These are phyloP conservation scores for Fusarium sp. DNA, from an alignment of 2,329 filamentous ascomycete genomes.

Conservation along the genomic window DNA sequence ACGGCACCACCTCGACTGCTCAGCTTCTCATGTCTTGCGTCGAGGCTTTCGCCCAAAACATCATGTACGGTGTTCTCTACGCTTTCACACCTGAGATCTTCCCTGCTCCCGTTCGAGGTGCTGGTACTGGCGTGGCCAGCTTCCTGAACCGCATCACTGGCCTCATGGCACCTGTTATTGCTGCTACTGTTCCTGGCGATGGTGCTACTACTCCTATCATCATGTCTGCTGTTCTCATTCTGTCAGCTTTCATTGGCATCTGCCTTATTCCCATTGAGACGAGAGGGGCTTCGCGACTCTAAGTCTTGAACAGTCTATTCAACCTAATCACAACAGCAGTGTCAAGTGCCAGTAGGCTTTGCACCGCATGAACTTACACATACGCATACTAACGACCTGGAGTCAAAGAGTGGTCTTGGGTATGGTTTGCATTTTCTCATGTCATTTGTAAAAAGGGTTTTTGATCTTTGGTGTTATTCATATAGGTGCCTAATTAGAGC, in stretches of 20 bases:
- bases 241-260: constrained; percentile 73
- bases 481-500: constrained; percentile 23
- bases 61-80: constrained; percentile 84
- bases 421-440: constrained; percentile 31
- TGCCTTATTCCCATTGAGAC: constrained; percentile 75
- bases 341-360: constrained; percentile 1
- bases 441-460: constrained; percentile 22
- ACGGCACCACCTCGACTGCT: constrained; percentile 68
- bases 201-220: constrained; percentile 72
- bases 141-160: constrained; percentile 79
- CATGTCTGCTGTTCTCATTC: constrained; percentile 69
- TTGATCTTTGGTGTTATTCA: constrained; percentile 24
- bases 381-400: constrained; percentile 43
- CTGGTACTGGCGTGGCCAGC: constrained; percentile 79
- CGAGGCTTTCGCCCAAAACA: constrained; percentile 81
- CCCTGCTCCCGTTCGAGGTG: constrained; percentile 79
- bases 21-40: constrained; percentile 78
- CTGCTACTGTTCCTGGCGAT: constrained; percentile 72
- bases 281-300: constrained; percentile 71
- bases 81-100: constrained; percentile 85
- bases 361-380: constrained; percentile 15
- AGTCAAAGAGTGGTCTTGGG: constrained; percentile 43
- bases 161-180: constrained; percentile 78
- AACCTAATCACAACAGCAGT: constrained; percentile 18
- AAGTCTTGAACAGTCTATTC: constrained; percentile 11